Evolutionary conservation across 495 filamentous ascomycete species (phyloP), one percentile per base, ranked within the genome.

Genomic region (Lasiosphaeria hispida): DNA sequence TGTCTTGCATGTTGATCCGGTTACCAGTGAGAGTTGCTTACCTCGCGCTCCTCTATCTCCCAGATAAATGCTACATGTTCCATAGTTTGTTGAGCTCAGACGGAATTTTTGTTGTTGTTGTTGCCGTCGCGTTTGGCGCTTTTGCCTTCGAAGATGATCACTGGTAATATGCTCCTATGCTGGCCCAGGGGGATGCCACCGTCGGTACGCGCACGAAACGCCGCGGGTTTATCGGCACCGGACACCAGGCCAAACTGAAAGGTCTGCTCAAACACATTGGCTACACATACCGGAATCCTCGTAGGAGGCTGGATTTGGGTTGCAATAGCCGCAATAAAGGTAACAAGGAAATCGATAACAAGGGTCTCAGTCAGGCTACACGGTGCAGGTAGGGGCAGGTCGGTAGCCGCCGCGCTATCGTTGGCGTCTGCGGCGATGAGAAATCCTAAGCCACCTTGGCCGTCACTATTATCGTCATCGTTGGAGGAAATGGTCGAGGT

Each of bases 291-390:
- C 43, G 43, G 43, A 47, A 14, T 14, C 10, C 43, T 13, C 10
- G 13, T 19, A 10, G 17, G 43, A 19, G 43, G 43, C 17, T 47
- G 43, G 43, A 47, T 47, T 10, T 14, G 43, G n/a, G 43, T 47
- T 13, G 43, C 43, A 3, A 47, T 47, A 19, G 13, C 43, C 43
- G 43, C 43, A 10, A 19, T 47, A 19, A 47, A 19, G 43, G 43
- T 47, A 19, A 47, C 43, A 10, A 47, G 43, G 43, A 47, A 47
- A 47, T 47, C 43, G 18, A 47, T 17, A 15, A 47, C 43, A 13
- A 47, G 10, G 13, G 43, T 47, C 43, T 47, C 43, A 10, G 17
- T 19, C 13, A 13, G 43, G 43, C 10, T 47, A 10, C 43, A 13
- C 18, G 43, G 13, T 19, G 17, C 18, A 14, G 43, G 13, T 4